A percentile compares a stretch with the other conserved stretches of the same genome.
Evolutionary conservation across 257 asterid species (phyloP).

Genomic region (Oldenlandia corymbosa): DNA sequence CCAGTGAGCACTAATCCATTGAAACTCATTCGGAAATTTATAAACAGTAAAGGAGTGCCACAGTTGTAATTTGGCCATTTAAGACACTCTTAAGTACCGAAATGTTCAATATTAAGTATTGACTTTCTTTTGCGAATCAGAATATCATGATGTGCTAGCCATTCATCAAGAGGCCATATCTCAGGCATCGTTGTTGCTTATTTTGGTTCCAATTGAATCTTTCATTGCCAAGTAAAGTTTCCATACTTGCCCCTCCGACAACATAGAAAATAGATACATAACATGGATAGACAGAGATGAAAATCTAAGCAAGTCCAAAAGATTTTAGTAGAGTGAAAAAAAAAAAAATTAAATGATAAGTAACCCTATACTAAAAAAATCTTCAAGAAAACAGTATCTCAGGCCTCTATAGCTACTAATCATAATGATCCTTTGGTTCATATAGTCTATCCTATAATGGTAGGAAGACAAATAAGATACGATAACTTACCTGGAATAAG

Average conservation of each 20-base stretch:
- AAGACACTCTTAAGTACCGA: background rate
- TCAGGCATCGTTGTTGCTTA: background rate
- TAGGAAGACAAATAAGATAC: background rate
- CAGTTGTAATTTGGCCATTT: background rate
- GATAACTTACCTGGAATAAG: slow-evolving; percentile 59
- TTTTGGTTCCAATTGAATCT: background rate
- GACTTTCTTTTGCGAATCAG: background rate
- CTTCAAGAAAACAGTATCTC: background rate
- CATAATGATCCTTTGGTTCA: too few species aligned
- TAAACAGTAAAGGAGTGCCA: background rate
- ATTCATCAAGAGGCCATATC: background rate
- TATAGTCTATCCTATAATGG: background rate
- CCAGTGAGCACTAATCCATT: background rate
- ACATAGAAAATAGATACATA: background rate
- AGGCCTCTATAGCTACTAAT: too few species aligned
- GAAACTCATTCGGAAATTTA: background rate
- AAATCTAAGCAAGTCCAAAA: background rate
- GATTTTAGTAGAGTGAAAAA: background rate
- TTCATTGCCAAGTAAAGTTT: background rate
- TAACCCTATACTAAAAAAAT: background rate
- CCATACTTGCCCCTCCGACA: background rate
- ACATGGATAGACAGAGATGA: background rate
- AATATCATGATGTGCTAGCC: background rate
- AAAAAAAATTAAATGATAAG: background rate
- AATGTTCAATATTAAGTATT: background rate